Evolutionary conservation across 2,329 filamentous ascomycete species (phyloP), one percentile per base, ranked within the genome.

Genomic region (Laburnicola sp.): DNA sequence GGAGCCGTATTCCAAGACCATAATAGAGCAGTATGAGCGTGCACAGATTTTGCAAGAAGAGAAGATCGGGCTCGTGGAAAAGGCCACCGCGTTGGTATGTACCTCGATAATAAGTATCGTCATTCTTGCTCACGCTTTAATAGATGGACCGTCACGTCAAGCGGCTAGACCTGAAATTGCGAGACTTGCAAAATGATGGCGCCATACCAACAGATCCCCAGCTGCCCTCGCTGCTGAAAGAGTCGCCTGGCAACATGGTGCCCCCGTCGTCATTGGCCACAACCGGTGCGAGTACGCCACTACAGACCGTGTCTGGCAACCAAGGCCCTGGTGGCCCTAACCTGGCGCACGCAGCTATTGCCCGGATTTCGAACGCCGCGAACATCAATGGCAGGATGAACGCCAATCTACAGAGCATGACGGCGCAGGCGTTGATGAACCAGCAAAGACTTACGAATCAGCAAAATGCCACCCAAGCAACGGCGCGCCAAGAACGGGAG

Each of bases 11-110:
- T 81, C 83, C 46, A 82, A 84, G 41, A 80, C 82, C 46, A 87
- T 93, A 59, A 75, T 79, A 48, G 84, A 89, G 54, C 86, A 85
- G 64, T 93, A 82, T 64, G 80, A 82, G 54, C 82, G 81, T 59
- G 87, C 87, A 46, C 85, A 91, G 56, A 78, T 84, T 53, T 75
- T 94, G 30, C 85, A 90, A 50, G 82, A 85, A 47, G 89, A 94
- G 68, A 94, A 94, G 76, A 79, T 89, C 46, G 80, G 80, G 2
- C 75, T 94, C 27, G 81, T 85, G 3, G 80, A 86, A 56, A 91
- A 88, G 72, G 74, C 78, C 78, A 60, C 81, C 76, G 66, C 82
- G 76, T 68, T 85, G 82, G 68, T 88, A 88, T 25, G 66, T 62
- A 22, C 25, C 35, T 21, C 4, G 3, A 7, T 35, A 2, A 2